phyloP scores from a whole-genome alignment of 2,329 filamentous ascomycete species.

The Fusarium kyushuense region DNA sequence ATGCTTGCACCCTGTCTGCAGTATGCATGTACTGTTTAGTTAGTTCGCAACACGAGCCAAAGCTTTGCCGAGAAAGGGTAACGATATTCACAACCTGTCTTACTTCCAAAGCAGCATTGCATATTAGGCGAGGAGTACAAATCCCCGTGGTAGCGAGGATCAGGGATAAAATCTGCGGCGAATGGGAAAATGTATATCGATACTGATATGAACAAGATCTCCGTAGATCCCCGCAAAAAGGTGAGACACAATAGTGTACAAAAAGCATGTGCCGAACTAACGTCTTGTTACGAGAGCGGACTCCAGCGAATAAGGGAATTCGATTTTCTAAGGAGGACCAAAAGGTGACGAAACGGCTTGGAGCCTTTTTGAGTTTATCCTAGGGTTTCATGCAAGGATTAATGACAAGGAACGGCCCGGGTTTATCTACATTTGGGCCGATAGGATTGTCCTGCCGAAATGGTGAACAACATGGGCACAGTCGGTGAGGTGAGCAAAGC shows the following conservation, averaged over 20 bases:
- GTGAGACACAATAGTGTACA: conserved; percentile 4
- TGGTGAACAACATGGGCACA: not conserved
- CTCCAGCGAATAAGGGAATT: conserved; percentile 8
- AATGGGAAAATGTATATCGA: not conserved
- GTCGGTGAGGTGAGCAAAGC: not conserved
- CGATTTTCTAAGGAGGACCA: conserved; percentile 3
- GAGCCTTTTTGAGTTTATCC: conserved; percentile 2
- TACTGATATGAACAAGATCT: conserved; percentile 10
- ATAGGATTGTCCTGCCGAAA: conserved; percentile 4
- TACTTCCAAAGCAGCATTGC: not conserved
- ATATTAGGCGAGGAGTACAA: not conserved
- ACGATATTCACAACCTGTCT: not conserved
- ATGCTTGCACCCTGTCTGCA: conserved; percentile 6
- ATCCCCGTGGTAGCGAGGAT: conserved; percentile 6
- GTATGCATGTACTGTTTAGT: conserved; percentile 5
- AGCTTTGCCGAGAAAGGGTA: not conserved
- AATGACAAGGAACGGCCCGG: conserved; percentile 32
- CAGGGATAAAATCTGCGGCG: conserved; percentile 7
- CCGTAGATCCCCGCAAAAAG: conserved; percentile 5
- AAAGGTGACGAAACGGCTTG: conserved; percentile 15
- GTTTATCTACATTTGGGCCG: not conserved
- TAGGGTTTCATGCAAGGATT: conserved; percentile 15
- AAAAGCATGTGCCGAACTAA: not conserved
- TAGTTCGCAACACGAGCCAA: not conserved
- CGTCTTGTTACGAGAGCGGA: not conserved